Evolutionary conservation across 805 yeast species (phyloP).

Genomic region (Spathaspora hagerdaliae): DNA sequence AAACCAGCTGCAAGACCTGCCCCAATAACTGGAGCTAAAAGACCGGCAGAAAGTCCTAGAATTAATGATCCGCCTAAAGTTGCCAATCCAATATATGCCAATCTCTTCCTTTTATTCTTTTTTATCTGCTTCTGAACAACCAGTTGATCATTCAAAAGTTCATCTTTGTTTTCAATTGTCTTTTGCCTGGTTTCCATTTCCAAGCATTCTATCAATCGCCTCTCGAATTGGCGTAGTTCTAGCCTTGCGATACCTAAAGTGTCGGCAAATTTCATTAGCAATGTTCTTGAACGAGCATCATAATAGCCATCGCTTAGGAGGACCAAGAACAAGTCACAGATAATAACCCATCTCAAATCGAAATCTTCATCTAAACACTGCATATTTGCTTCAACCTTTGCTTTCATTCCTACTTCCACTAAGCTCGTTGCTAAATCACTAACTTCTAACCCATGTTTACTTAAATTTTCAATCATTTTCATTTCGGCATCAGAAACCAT

Average conservation of each 20-base stretch:
- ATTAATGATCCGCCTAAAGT: conserved; percentile 95
- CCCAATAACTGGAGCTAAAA: conserved; percentile 95
- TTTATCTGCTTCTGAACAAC: conserved; percentile 71
- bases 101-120: conserved; percentile 57
- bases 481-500: conserved; percentile 75
- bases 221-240: conserved; percentile 84
- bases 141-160: conserved; percentile 74
- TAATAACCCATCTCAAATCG: conserved; percentile 88
- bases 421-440: conserved; percentile 66
- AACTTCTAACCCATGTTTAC: conserved; percentile 78
- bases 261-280: conserved; percentile 66
- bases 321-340: conserved; percentile 84
- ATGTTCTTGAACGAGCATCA: conserved; percentile 82
- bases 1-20: conserved; percentile 98
- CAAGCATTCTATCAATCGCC: conserved; percentile 83
- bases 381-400: conserved; percentile 5
- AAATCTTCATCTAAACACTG: conserved; percentile 15
- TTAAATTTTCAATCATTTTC: conserved; percentile 79
- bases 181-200: conserved; percentile 65
- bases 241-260: conserved; percentile 53
- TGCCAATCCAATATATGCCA: conserved; percentile 89
- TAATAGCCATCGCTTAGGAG: conserved; percentile 79
- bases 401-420: conserved; percentile 17
- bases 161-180: conserved; percentile 58
- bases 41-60: conserved; percentile 91